Base-by-base conservation (phyloP, 2,329 filamentous ascomycete species). In the Cadophora sp. region DNA sequence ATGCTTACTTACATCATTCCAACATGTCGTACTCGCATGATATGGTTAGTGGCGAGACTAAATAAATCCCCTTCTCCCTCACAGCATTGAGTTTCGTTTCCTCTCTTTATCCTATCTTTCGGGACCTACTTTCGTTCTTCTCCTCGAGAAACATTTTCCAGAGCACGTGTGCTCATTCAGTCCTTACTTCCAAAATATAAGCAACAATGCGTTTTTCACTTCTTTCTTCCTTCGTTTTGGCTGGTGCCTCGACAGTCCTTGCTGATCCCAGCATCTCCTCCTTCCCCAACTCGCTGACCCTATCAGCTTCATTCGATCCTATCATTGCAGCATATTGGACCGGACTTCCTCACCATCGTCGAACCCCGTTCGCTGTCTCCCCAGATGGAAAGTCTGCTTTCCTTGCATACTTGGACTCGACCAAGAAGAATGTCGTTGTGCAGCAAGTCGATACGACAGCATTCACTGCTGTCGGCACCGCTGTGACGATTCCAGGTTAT, bases 251-350 rank as follows among this genome's bases (percentile, higher is more conserved):
- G 46, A 67, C 61, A 29, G 68, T 68, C 31, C 63, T 72, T 27
- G 69, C 66, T 16, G 71, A 75, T 66, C 69, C 68, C 14, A 69
- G 65, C 55, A 71, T 76, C 55, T 69, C 70, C 19, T 69, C 67
- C n/a, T 79, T 81, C 56, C 76, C 78, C 27, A 77, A 86, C 69
- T 80, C 80, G 60, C 75, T 87, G 61, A 79, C 81, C 34, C 81
- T 89, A n/a, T 79, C 81, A 31, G 79, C 79, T 69, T 78, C 80
- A 40, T 89, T 89, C 78, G 84, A 86, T 73, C 86, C 87, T 6
- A 80, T 89, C 71, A 85, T 87, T 76, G 81, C 82, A 22, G 83
- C 86, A 9, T 89, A 89, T 81, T 89, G 87, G 87, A 89, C 87
- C 16, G 82, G 82, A 24, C 83, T 85, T 56, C 85, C 86, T 55